Percentiles rank a stretch among this genome's conserved stretches.
These are phyloP conservation scores for Cystobasidium slooffiae DNA, from an alignment of 1,284 basidiomycete species.

Conservation along the genomic window DNA sequence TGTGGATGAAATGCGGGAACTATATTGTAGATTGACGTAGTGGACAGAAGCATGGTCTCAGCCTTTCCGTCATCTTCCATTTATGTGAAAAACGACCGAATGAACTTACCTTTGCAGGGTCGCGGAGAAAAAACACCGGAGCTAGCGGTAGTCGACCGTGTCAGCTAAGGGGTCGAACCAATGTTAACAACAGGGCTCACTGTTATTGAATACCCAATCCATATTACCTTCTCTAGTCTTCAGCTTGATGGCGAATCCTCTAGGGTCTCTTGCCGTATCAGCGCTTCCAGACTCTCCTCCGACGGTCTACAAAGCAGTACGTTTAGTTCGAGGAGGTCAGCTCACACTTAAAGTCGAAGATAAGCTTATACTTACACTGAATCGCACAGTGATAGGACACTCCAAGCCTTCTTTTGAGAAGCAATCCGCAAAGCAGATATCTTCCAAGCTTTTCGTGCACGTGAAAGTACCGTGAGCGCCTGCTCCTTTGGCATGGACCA, in stretches of 20 bases:
- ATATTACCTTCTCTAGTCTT: conserved; percentile 85
- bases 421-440: conserved; percentile 75
- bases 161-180: too few relatives aligned
- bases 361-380: conserved; percentile 61
- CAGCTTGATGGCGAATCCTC: conserved; percentile 90
- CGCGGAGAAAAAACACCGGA: conserved; percentile 46
- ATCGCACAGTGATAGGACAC: conserved; percentile 71
- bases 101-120: conserved; percentile 57
- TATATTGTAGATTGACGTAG: neutral
- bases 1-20: conserved; percentile 85
- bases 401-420: conserved; percentile 73
- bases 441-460: conserved; percentile 74
- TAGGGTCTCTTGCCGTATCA: conserved; percentile 88
- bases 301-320: conserved; percentile 55
- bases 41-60: too few relatives aligned
- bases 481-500: conserved; percentile 83
- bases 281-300: conserved; percentile 79
- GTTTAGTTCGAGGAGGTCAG: too few relatives aligned
- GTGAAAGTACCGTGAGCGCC: conserved; percentile 91
- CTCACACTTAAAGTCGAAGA: neutral
- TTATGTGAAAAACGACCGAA: too few relatives aligned
- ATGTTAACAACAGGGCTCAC: neutral
- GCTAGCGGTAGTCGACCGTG: neutral
- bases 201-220: conserved; percentile 90
- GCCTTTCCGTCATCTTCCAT: too few relatives aligned